phyloP scores from a whole-genome alignment of 352 stramenopile genomes.

The Pythium oligandrum region DNA sequence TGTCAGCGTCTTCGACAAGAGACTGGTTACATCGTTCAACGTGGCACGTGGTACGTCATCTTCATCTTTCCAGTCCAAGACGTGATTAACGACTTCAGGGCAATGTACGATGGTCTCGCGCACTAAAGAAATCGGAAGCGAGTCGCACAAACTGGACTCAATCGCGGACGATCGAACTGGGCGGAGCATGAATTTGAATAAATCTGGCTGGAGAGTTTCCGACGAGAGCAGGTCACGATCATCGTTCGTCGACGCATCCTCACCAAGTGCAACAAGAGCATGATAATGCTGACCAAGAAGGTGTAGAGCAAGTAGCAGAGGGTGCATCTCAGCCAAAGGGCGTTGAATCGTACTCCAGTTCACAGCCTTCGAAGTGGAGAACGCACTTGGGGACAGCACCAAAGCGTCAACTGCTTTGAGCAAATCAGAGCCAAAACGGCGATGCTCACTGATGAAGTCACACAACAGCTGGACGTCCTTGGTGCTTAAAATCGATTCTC shows the following conservation, averaged over 20 bases:
- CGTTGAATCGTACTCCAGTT: slow-evolving; percentile 53
- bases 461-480: slow-evolving; percentile 13
- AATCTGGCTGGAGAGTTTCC: slow-evolving; percentile 49
- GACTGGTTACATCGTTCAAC: slow-evolving; percentile 19
- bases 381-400: not conserved
- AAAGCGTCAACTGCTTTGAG: slow-evolving; percentile 7
- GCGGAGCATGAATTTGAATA: slow-evolving; percentile 78
- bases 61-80: slow-evolving; percentile 71
- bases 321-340: slow-evolving; percentile 45
- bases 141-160: slow-evolving; percentile 70
- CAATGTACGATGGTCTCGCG: slow-evolving; percentile 75
- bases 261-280: slow-evolving; percentile 15
- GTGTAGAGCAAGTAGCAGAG: slow-evolving; percentile 51
- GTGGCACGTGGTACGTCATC: slow-evolving; percentile 50
- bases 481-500: slow-evolving; percentile 9
- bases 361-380: slow-evolving; percentile 8
- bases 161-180: slow-evolving; percentile 76
- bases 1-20: not conserved
- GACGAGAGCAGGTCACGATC: slow-evolving; percentile 29
- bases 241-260: not conserved
- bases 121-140: slow-evolving; percentile 68
- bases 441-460: slow-evolving; percentile 13
- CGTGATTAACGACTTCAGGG: slow-evolving; percentile 72
- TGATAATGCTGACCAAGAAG: slow-evolving; percentile 58
- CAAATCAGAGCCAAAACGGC: slow-evolving; percentile 14